phyloP scores from a whole-genome alignment of 306 rosid species.

The Abrus precatorius region DNA sequence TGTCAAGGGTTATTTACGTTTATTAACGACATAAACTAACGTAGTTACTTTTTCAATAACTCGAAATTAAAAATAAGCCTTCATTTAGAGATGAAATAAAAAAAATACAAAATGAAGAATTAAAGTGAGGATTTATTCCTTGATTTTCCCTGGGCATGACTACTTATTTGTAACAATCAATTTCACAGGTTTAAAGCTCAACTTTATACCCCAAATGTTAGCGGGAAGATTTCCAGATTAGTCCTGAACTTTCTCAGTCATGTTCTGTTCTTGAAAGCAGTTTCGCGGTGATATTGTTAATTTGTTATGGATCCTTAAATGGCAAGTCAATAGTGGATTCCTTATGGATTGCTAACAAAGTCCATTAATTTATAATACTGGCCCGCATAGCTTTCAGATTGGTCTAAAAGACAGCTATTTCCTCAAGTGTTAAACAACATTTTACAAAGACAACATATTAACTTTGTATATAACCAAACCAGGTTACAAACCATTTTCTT shows the following conservation, averaged over 20 bases:
- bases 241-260: background rate
- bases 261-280: background rate
- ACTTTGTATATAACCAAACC: background rate
- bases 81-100: too few species aligned
- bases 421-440: background rate
- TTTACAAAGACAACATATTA: background rate
- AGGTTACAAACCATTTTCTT: slow-evolving; percentile 9
- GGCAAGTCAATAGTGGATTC: background rate
- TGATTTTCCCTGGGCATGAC: background rate
- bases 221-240: background rate
- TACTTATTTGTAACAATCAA: background rate
- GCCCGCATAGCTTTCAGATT: background rate
- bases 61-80: too few species aligned
- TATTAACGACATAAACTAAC: too few species aligned
- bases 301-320: background rate
- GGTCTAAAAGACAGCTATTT: background rate
- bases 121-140: too few species aligned
- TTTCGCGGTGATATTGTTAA: background rate
- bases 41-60: too few species aligned
- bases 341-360: background rate
- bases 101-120: too few species aligned
- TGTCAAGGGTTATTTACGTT: too few species aligned
- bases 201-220: background rate
- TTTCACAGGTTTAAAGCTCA: background rate
- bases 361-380: background rate